phyloP scores from a whole-genome alignment of 495 filamentous ascomycete genomes.

The Ascodesmis nigricans region DNA sequence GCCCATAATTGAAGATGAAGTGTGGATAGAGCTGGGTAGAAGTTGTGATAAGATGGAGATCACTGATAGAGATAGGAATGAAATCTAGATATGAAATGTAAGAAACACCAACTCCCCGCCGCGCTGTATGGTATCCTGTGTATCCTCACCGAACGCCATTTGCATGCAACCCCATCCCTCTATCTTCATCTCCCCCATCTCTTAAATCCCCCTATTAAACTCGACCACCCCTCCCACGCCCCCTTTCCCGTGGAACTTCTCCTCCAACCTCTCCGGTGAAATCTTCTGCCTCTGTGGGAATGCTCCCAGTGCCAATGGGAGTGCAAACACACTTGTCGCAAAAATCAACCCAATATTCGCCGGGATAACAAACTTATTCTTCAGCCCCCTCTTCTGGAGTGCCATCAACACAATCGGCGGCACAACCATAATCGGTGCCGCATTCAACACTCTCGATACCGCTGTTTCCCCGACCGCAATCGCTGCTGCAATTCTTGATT shows the following conservation, averaged over 20 bases:
- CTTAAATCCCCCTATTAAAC: slow-evolving; percentile 83
- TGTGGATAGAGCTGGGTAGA: too few species aligned
- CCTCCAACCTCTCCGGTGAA: slow-evolving; percentile 46
- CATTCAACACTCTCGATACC: slow-evolving; percentile 67
- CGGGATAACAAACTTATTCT: slow-evolving; percentile 45
- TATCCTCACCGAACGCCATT: too few species aligned
- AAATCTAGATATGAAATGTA: too few species aligned
- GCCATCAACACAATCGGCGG: slow-evolving; percentile 67
- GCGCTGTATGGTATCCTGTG: too few species aligned
- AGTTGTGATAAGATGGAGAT: too few species aligned
- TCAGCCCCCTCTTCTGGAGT: slow-evolving; percentile 54
- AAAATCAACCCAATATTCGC: slow-evolving; percentile 69
- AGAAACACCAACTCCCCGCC: too few species aligned
- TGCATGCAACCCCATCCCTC: too few species aligned
- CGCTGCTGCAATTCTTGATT: slow-evolving; percentile 65
- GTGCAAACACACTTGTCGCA: slow-evolving; percentile 55
- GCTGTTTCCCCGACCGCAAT: slow-evolving; percentile 85
- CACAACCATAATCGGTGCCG: slow-evolving; percentile 89
- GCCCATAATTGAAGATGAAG: slow-evolving; percentile 1
- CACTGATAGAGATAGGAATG: too few species aligned
- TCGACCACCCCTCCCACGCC: slow-evolving; percentile 55
- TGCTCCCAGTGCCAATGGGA: slow-evolving; percentile 68
- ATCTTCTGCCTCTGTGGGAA: slow-evolving; percentile 82
- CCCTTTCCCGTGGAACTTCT: slow-evolving; percentile 60
- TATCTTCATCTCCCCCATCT: too few species aligned